phyloP scores from a whole-genome alignment of 2,329 filamentous ascomycete genomes.

The Blumeriella jaapii region DNA sequence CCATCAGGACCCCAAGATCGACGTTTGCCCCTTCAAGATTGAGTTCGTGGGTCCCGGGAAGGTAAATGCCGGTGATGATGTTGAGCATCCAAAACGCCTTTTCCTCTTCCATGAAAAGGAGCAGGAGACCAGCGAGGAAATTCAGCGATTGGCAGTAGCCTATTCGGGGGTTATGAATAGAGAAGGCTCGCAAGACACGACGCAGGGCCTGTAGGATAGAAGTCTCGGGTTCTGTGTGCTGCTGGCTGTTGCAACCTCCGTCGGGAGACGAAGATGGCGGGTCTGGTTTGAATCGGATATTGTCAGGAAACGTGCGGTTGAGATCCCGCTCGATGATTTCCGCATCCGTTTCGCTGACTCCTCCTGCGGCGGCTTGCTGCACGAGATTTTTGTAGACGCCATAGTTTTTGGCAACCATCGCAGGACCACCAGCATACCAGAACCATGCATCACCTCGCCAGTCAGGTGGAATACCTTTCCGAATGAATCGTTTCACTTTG shows the following conservation, averaged over 20 bases:
- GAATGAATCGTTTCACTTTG: constrained; percentile 80
- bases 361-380: constrained; percentile 48
- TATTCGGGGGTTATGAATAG: constrained; percentile 80
- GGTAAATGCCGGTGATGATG: constrained; percentile 77
- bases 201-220: constrained; percentile 71
- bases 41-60: constrained; percentile 85
- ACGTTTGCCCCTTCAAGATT: constrained; percentile 87
- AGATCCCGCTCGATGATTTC: constrained; percentile 92
- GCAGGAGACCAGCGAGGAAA: constrained; percentile 79
- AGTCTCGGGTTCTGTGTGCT: constrained; percentile 42
- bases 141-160: constrained; percentile 96
- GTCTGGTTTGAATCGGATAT: constrained; percentile 72
- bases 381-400: constrained; percentile 64
- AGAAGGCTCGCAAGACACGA: constrained; percentile 78
- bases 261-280: constrained; percentile 17
- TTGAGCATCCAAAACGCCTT: constrained; percentile 89
- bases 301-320: constrained; percentile 90
- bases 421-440: constrained; percentile 83
- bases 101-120: constrained; percentile 83
- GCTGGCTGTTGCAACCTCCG: constrained; percentile 26
- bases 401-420: constrained; percentile 61
- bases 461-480: constrained; percentile 87
- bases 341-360: constrained; percentile 58
- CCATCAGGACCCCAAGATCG: constrained; percentile 88
- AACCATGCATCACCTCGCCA: constrained; percentile 97